A percentile compares a stretch with the other conserved stretches of the same genome.
phyloP scores from a whole-genome alignment of 169 alveolate genomes.

The Ichthyophthirius multifiliis region DNA sequence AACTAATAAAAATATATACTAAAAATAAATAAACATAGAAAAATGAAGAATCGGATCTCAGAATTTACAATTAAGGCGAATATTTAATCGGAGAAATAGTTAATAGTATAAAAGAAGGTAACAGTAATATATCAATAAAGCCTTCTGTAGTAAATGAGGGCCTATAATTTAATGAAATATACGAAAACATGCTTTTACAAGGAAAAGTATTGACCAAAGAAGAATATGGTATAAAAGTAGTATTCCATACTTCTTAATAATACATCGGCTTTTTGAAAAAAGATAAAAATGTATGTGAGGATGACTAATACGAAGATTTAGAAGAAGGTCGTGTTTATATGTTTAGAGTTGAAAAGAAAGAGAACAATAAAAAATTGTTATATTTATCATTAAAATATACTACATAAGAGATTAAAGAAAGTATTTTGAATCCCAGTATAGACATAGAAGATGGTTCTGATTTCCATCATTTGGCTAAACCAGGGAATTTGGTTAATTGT shows the following conservation, averaged over 20 bases:
- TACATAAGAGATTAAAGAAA: constrained; percentile 37
- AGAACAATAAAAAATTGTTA: constrained; percentile 17
- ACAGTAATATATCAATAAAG: constrained; percentile 52
- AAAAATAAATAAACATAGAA: constrained; percentile 9
- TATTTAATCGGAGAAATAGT: constrained; percentile 40
- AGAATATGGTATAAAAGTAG: constrained; percentile 53
- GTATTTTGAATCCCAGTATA: not conserved
- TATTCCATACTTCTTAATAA: constrained; percentile 43
- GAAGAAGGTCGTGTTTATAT: constrained; percentile 34
- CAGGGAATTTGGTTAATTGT: constrained; percentile 70
- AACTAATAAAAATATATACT: constrained; percentile 17
- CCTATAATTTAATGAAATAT: constrained; percentile 43
- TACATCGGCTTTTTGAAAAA: constrained; percentile 48
- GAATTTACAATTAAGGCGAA: constrained; percentile 55
- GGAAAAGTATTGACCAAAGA: constrained; percentile 64
- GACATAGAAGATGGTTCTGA: constrained; percentile 16
- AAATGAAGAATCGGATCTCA: constrained; percentile 53
- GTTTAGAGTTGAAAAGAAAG: not conserved
- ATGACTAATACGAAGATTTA: constrained; percentile 12
- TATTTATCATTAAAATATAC: constrained; percentile 44
- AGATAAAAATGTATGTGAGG: no score
- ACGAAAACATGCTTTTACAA: constrained; percentile 58
- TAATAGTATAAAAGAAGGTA: constrained; percentile 50
- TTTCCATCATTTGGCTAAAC: constrained; percentile 47
- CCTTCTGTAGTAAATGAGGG: constrained; percentile 62